These are phyloP conservation scores for Trichoderma aggressivum DNA, from an alignment of 2,329 filamentous ascomycete genomes.

Conservation along the genomic window DNA sequence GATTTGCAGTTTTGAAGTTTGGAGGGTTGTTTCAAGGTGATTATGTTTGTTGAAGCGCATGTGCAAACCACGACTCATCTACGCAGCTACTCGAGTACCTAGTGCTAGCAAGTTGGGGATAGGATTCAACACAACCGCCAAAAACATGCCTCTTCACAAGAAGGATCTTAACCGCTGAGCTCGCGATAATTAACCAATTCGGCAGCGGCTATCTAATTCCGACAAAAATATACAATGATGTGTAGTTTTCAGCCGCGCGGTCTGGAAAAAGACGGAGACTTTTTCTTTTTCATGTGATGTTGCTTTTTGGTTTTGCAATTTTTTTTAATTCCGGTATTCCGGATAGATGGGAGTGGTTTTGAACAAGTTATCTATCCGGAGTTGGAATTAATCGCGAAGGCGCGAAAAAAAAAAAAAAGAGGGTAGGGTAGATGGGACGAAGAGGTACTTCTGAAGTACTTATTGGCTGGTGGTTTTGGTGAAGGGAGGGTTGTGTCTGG, in stretches of 20 bases:
- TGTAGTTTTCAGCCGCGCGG: too few species aligned
- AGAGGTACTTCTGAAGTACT: not conserved
- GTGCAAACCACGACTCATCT: not conserved
- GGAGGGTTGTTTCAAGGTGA: not conserved
- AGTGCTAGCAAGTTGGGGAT: not conserved
- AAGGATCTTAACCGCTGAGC: not conserved
- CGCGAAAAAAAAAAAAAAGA: not conserved
- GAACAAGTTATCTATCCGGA: not conserved
- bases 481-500: not conserved
- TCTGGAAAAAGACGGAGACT: not conserved
- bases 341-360: not conserved
- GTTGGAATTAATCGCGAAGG: not conserved
- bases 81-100: not conserved
- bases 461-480: not conserved
- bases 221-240: not conserved
- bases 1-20: not conserved
- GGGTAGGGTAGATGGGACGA: not conserved
- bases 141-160: not conserved
- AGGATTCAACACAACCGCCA: not conserved
- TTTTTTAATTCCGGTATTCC: not conserved
- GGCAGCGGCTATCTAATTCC: not conserved
- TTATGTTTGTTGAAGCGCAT: not conserved
- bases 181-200: not conserved
- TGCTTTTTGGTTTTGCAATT: not conserved
- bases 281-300: not conserved